Evolutionary conservation across 441 rosid genomes (phyloP).

Genomic region (Erodium texanum): DNA sequence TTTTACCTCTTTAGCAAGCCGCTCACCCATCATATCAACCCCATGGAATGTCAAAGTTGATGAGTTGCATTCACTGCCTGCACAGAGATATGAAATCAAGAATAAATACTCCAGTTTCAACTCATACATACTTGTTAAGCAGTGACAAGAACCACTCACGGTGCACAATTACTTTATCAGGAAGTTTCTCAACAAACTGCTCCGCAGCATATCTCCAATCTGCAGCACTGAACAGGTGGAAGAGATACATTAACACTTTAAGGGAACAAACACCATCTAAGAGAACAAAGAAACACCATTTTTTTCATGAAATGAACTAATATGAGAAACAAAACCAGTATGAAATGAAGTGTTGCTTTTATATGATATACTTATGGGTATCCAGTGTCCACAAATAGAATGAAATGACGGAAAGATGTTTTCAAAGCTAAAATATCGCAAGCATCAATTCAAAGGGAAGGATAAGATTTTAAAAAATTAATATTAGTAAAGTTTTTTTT

Average conservation of each 20-base stretch:
- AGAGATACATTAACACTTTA: neutral
- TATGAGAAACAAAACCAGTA: neutral
- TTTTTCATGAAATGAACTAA: neutral
- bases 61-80: slow-evolving; percentile 81
- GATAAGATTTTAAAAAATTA: neutral
- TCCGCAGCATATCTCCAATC: slow-evolving; percentile 88
- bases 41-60: slow-evolving; percentile 81
- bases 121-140: no score
- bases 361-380: no score
- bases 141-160: slow-evolving; percentile 38
- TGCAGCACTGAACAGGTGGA: slow-evolving; percentile 43
- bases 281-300: neutral
- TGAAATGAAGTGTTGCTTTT: no score
- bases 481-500: neutral
- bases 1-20: slow-evolving; percentile 83
- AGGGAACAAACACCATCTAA: neutral
- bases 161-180: slow-evolving; percentile 75
- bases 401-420: neutral
- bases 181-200: slow-evolving; percentile 74
- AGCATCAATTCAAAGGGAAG: neutral
- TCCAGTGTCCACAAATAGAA: neutral
- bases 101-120: no score
- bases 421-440: neutral
- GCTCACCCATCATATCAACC: slow-evolving; percentile 86
- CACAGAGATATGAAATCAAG: no score